Base-by-base conservation (phyloP, 176 grass and related monocot genomes). In the Otatea glauca region DNA sequence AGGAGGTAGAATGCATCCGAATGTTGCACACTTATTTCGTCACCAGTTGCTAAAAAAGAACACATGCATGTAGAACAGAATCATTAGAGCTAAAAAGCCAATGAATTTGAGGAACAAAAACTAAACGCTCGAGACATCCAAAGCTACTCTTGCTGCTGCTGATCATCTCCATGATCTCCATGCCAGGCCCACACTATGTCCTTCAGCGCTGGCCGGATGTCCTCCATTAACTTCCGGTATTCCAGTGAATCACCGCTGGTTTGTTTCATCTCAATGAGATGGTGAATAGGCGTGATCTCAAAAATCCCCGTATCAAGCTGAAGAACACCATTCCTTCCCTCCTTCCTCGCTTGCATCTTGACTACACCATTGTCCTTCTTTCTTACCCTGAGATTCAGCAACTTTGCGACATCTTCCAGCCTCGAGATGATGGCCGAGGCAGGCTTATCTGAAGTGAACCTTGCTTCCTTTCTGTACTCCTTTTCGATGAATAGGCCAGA, bases 251-350 rank as follows among this genome's bases (percentile, higher is more conserved):
- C 94, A 14, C 94, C 94, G 27, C 69, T 82, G 55, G 86, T 92
- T 74, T 97, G 89, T 32, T 91, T 94, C 38, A 97, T 94, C 84
- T 97, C 90, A 59, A 97, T 80, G 32, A 97, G 80, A 70, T 94
- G 89, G 73, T 87, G 78, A 47, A 73, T 84, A 17, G 84, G 21
- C 0, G 86, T 87, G 32, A 94, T 89, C 80, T 92, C 88, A 77
- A 94, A 94, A 23, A 97, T 97, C 81, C 92, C 84, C 0, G 44
- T 56, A 24, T 97, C 84, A 27, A 97, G 87, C 87, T 86, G 88
- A 64, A 92, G 8, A 43, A 81, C 81, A 65, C 94, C 92, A 17
- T 92, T 94, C 56, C 90, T 92, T 67, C 92, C 92, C 54, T 90
- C 86, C 47, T 86, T 92, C 81, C 82, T 78, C n/a, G 77, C 44